Evolutionary conservation across 495 filamentous ascomycete species (phyloP).

Genomic region (Talaromyces proteolyticus): DNA sequence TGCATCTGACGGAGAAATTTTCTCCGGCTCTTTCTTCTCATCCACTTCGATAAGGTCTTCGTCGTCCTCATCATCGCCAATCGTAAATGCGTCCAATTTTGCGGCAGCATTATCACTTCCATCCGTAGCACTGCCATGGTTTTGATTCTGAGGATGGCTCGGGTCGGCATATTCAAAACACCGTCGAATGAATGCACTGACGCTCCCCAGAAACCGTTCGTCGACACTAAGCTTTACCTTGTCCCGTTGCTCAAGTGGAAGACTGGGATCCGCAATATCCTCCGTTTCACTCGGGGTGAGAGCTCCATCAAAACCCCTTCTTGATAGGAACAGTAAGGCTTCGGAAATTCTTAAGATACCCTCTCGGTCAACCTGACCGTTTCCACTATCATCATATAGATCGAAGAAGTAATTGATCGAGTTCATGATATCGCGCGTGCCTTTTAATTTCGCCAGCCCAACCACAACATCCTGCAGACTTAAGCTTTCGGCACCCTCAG

Average conservation of each 20-base stretch:
- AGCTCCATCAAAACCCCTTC: conserved; percentile 73
- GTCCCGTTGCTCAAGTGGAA: conserved; percentile 16
- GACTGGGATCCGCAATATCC: conserved; percentile 17
- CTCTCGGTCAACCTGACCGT: conserved; percentile 93
- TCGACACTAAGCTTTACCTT: conserved; percentile 45
- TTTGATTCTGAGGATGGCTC: conserved; percentile 62
- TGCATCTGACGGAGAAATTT: conserved; percentile 10
- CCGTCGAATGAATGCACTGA: conserved; percentile 89
- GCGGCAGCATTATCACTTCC: conserved; percentile 25
- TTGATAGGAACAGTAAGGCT: conserved; percentile 84
- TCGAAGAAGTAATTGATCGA: conserved; percentile 97
- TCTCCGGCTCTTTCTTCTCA: conserved; percentile 13
- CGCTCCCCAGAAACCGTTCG: conserved; percentile 82
- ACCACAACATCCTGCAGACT: conserved; percentile 87
- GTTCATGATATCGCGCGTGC: conserved; percentile 91
- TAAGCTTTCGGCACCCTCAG: conserved; percentile 64
- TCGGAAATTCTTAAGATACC: conserved; percentile 94
- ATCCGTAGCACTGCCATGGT: conserved; percentile 9
- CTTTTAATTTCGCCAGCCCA: conserved; percentile 84
- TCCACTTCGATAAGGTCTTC: conserved; percentile 64
- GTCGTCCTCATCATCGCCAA: conserved; percentile 70
- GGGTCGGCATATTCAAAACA: conserved; percentile 99
- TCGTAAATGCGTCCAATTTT: conserved; percentile 59
- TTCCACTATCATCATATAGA: conserved; percentile 87
- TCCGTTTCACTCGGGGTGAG: conserved; percentile 48